These are phyloP conservation scores for rapeseed (Brassica napus) DNA, from an alignment of 345 rosid species.

Conservation along the genomic window DNA sequence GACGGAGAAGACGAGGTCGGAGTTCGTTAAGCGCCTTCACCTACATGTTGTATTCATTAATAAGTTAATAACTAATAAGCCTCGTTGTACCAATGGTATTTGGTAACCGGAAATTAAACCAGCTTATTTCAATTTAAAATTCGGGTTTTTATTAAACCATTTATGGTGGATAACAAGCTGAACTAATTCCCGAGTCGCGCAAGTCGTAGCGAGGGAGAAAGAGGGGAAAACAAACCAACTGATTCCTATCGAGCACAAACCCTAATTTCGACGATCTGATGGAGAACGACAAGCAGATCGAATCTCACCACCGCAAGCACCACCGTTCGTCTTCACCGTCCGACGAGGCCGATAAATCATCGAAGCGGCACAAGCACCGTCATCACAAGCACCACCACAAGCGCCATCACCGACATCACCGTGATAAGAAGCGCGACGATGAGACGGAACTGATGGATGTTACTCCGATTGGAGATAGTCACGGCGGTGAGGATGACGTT, in stretches of 20 bases:
- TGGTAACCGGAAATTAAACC: slow-evolving; percentile 26
- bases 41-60: too few species aligned
- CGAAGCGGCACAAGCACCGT: slow-evolving; percentile 82
- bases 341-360: slow-evolving; percentile 58
- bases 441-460: slow-evolving; percentile 28
- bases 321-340: slow-evolving; percentile 49
- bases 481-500: slow-evolving; percentile 41
- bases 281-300: slow-evolving; percentile 55
- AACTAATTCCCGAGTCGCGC: not conserved
- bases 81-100: slow-evolving; percentile 6
- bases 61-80: too few species aligned
- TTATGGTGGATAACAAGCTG: not conserved
- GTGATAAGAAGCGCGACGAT: slow-evolving; percentile 58
- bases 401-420: slow-evolving; percentile 62
- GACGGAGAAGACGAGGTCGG: slow-evolving; percentile 84
- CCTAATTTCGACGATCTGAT: slow-evolving; percentile 46
- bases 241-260: slow-evolving; percentile 36
- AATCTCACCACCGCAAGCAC: slow-evolving; percentile 71
- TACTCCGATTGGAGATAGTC: slow-evolving; percentile 27
- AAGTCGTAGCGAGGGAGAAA: not conserved
- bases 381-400: slow-evolving; percentile 55
- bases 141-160: slow-evolving; percentile 14
- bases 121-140: not conserved
- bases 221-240: slow-evolving; percentile 13
- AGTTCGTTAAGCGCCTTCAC: slow-evolving; percentile 52